Evolutionary conservation across 805 yeast species (phyloP).

Genomic region (Yarrowia bubula): DNA sequence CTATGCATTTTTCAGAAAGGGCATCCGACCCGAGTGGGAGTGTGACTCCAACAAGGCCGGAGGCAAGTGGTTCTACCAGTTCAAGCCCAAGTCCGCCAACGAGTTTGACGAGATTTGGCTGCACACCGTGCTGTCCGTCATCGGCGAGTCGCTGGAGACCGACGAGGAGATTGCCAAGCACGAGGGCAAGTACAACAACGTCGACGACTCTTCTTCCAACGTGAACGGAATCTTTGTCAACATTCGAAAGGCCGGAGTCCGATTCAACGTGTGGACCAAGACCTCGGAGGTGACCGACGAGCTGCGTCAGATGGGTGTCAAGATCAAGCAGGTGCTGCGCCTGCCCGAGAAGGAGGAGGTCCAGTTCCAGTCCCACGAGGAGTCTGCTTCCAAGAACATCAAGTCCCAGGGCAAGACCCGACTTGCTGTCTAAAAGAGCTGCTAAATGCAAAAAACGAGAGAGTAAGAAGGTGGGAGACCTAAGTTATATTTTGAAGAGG

Average conservation of each 20-base stretch:
- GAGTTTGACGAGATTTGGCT: slow-evolving; percentile 86
- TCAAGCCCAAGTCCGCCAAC: slow-evolving; percentile 42
- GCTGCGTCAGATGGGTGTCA: slow-evolving; percentile 75
- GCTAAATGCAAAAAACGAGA: background rate
- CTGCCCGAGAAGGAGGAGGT: slow-evolving; percentile 70
- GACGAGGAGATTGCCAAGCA: slow-evolving; percentile 42
- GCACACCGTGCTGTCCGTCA: slow-evolving; percentile 64
- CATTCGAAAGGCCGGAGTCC: slow-evolving; percentile 75
- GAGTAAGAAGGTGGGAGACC: background rate
- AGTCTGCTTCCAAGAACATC: slow-evolving; percentile 19
- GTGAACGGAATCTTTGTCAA: slow-evolving; percentile 93
- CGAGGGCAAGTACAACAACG: slow-evolving; percentile 26
- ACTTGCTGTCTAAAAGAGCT: background rate
- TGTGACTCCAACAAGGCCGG: slow-evolving; percentile 83
- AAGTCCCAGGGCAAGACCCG: slow-evolving; percentile 25
- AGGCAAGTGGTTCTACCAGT: slow-evolving; percentile 89
- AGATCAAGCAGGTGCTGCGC: slow-evolving; percentile 80
- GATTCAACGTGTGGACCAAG: slow-evolving; percentile 92
- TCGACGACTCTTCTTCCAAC: slow-evolving; percentile 71
- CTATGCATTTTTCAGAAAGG: slow-evolving; percentile 91
- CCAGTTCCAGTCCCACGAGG: slow-evolving; percentile 52
- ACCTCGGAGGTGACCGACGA: slow-evolving; percentile 58
- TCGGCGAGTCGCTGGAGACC: slow-evolving; percentile 92
- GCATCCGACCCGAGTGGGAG: slow-evolving; percentile 98
- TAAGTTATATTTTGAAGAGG: slow-evolving; percentile 4